phyloP scores from a whole-genome alignment of 371 early-diverging fungal species.

The Mucor saturninus region DNA sequence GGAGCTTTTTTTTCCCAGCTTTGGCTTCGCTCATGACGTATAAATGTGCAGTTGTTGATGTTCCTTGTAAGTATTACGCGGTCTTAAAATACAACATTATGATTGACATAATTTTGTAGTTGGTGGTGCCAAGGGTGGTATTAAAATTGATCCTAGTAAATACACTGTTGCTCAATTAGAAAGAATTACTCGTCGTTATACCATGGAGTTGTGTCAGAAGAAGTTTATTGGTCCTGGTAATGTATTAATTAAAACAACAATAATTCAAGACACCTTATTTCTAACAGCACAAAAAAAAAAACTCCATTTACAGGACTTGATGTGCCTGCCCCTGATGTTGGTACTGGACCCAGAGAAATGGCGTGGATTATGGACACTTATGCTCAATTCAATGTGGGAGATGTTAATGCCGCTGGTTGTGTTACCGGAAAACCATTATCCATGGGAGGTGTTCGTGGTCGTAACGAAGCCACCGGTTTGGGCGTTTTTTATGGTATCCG shows the following conservation, averaged over 20 bases:
- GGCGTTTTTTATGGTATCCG: conserved; percentile 89
- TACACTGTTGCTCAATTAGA: conserved; percentile 82
- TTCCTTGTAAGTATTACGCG: conserved; percentile 71
- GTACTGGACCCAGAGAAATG: conserved; percentile 89
- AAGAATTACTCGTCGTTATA: conserved; percentile 88
- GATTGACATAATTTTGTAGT: conserved; percentile 26
- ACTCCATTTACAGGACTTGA: conserved; percentile 53
- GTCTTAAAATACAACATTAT: neutral
- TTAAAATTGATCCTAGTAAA: conserved; percentile 81
- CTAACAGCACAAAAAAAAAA: conserved; percentile 11
- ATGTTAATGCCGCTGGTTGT: conserved; percentile 85
- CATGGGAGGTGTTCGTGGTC: conserved; percentile 89
- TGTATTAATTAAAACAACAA: neutral
- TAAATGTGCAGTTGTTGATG: conserved; percentile 93
- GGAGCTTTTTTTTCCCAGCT: conserved; percentile 35
- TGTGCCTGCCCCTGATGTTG: conserved; percentile 94
- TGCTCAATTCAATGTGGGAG: conserved; percentile 83
- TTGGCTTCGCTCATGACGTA: conserved; percentile 86
- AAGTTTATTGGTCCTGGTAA: conserved; percentile 83
- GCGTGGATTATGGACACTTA: conserved; percentile 93
- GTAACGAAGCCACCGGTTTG: conserved; percentile 89
- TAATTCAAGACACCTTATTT: neutral
- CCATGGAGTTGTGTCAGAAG: conserved; percentile 92
- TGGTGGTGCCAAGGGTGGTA: conserved; percentile 88
- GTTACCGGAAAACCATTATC: conserved; percentile 91